These are phyloP conservation scores for Aurinia saxatilis DNA, from an alignment of 345 rosid genomes.

Conservation along the genomic window DNA sequence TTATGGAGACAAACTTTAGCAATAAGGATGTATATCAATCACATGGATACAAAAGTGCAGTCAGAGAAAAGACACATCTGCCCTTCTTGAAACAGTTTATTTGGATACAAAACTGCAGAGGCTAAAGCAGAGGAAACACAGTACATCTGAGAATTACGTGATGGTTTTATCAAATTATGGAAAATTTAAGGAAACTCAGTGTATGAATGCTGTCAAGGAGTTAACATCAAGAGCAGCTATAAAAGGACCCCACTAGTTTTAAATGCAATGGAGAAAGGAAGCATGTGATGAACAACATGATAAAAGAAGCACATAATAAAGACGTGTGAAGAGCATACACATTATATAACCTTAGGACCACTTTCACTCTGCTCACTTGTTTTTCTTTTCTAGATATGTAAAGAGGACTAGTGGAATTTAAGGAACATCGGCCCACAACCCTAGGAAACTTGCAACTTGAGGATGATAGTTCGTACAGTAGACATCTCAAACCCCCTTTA, in stretches of 20 bases:
- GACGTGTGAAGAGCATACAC: constrained; percentile 51
- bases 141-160: constrained; percentile 25
- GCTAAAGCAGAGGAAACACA: constrained; percentile 12
- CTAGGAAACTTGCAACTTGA: constrained; percentile 49
- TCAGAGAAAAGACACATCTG: neutral
- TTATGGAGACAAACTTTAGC: neutral
- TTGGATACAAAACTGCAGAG: constrained; percentile 18
- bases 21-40: constrained; percentile 5
- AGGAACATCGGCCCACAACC: constrained; percentile 81
- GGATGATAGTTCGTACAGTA: constrained; percentile 61
- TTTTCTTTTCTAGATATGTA: constrained; percentile 16
- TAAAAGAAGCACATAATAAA: constrained; percentile 53
- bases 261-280: constrained; percentile 43
- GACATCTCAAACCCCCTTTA: constrained; percentile 24
- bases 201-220: constrained; percentile 27
- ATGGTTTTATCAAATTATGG: constrained; percentile 29
- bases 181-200: constrained; percentile 28
- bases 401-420: constrained; percentile 54
- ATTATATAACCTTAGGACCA: constrained; percentile 62
- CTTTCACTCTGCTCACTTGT: constrained; percentile 25
- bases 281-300: constrained; percentile 68
- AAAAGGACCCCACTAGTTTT: constrained; percentile 53
- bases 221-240: constrained; percentile 55
- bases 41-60: neutral
- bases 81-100: constrained; percentile 9